A percentile compares a stretch with the other conserved stretches of the same genome.
Evolutionary conservation across 768 basidiomycete species (phyloP).

Genomic region (Cytidiella melzeri): DNA sequence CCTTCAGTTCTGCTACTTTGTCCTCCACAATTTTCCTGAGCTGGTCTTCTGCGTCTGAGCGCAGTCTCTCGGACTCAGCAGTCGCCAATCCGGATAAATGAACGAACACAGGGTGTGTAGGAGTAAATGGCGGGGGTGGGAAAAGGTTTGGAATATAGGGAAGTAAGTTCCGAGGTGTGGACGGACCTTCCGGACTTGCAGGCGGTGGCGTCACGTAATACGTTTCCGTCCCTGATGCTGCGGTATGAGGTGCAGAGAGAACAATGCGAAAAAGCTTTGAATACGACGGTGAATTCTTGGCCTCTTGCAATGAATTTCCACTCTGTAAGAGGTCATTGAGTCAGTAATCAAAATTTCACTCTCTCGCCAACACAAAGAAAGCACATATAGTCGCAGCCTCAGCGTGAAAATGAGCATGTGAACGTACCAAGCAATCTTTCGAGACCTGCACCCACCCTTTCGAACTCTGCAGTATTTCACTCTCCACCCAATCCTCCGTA

Average conservation of each 20-base stretch:
- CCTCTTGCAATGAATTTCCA: constrained; percentile 19
- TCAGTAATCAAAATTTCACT: background rate
- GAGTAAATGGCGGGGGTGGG: constrained; percentile 70
- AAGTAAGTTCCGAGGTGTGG: constrained; percentile 29
- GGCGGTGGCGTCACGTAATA: background rate
- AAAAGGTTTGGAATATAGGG: constrained; percentile 55
- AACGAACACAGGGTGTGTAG: constrained; percentile 64
- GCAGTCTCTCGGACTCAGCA: constrained; percentile 46
- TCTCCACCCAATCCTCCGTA: constrained; percentile 72
- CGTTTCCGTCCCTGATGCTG: background rate
- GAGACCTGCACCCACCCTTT: constrained; percentile 73
- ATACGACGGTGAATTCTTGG: constrained; percentile 30
- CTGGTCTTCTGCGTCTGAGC: constrained; percentile 52
- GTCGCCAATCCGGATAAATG: constrained; percentile 57
- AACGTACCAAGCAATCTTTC: constrained; percentile 60
- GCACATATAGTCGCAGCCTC: background rate
- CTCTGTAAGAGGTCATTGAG: constrained; percentile 14
- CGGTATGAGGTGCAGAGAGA: constrained; percentile 10
- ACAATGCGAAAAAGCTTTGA: constrained; percentile 25
- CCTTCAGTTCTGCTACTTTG: constrained; percentile 52
- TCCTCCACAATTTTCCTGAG: constrained; percentile 45
- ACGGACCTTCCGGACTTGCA: constrained; percentile 1
- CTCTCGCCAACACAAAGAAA: background rate
- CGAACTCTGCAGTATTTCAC: constrained; percentile 59
- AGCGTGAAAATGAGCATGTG: background rate